Percentiles rank a stretch among this genome's conserved stretches.
Evolutionary conservation across 352 stramenopile species (phyloP).

Genomic region (Phytophthora pini): DNA sequence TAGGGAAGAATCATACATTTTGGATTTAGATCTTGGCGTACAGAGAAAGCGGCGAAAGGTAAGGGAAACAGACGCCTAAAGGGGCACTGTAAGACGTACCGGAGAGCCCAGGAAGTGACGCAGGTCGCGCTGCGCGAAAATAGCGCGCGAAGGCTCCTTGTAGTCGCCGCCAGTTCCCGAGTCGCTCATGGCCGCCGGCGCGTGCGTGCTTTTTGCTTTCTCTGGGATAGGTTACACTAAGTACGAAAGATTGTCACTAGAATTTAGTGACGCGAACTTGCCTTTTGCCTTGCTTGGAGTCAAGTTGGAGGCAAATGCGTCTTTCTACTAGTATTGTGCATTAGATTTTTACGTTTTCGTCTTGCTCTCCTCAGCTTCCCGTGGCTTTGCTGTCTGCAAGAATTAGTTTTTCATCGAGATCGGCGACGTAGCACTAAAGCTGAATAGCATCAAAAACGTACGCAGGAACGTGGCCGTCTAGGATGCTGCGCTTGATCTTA

Average conservation of each 20-base stretch:
- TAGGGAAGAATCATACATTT: slow-evolving; percentile 3
- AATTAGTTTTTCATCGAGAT: slow-evolving; percentile 5
- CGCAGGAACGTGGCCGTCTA: slow-evolving; percentile 86
- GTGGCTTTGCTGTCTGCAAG: slow-evolving; percentile 7
- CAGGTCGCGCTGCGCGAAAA: slow-evolving; percentile 81
- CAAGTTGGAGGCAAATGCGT: not conserved
- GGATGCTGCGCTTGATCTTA: slow-evolving; percentile 84
- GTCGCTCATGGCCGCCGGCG: slow-evolving; percentile 27
- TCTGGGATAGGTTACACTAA: slow-evolving; percentile 17
- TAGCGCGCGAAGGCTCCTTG: slow-evolving; percentile 70
- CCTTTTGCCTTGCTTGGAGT: too few species aligned
- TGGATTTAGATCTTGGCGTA: not conserved
- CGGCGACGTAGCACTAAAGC: slow-evolving; percentile 44
- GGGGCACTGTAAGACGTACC: slow-evolving; percentile 32
- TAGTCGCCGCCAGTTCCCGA: slow-evolving; percentile 37
- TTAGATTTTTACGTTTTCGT: slow-evolving; percentile 12
- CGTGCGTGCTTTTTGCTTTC: slow-evolving; percentile 31
- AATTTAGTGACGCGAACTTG: slow-evolving; percentile 17
- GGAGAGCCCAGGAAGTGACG: slow-evolving; percentile 72
- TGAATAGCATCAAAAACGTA: slow-evolving; percentile 92
- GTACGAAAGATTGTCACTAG: slow-evolving; percentile 16
- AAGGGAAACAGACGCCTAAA: not conserved
- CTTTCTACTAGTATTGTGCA: slow-evolving; percentile 21
- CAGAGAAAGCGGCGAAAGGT: not conserved
- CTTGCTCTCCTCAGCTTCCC: slow-evolving; percentile 11